These are phyloP conservation scores for Sporothrix euskadiensis DNA, from an alignment of 2,329 filamentous ascomycete genomes.

Conservation along the genomic window DNA sequence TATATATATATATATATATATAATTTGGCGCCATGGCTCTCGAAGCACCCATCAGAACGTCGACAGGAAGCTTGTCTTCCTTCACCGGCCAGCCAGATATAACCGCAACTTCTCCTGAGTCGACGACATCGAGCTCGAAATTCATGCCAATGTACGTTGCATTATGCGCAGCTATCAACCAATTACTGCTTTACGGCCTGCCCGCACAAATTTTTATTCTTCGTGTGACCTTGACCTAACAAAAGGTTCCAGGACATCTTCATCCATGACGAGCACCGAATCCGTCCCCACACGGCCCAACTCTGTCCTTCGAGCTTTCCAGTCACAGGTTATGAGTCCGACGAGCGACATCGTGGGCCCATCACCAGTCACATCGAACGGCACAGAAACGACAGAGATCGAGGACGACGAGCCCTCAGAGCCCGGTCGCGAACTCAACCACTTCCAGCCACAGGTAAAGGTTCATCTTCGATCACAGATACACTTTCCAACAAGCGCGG, in stretches of 20 bases:
- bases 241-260: slow-evolving; percentile 42
- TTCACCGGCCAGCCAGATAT: slow-evolving; percentile 58
- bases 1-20: slow-evolving; percentile 12
- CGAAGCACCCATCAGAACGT: slow-evolving; percentile 63
- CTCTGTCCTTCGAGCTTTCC: slow-evolving; percentile 51
- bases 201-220: slow-evolving; percentile 47
- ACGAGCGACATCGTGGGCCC: slow-evolving; percentile 73
- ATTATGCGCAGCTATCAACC: not conserved
- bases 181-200: slow-evolving; percentile 17
- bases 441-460: slow-evolving; percentile 42
- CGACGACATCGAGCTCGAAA: slow-evolving; percentile 50
- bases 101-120: slow-evolving; percentile 56
- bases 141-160: slow-evolving; percentile 55
- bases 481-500: no score
- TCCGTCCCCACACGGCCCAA: slow-evolving; percentile 54
- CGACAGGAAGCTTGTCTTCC: slow-evolving; percentile 57
- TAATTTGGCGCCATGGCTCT: slow-evolving; percentile 52
- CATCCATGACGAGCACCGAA: slow-evolving; percentile 43
- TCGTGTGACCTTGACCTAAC: slow-evolving; percentile 50
- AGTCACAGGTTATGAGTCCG: slow-evolving; percentile 60
- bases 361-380: slow-evolving; percentile 82
- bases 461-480: no score
- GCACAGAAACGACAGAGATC: slow-evolving; percentile 80
- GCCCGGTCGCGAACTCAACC: not conserved
- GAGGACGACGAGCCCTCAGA: slow-evolving; percentile 64